A percentile compares a stretch with the other conserved stretches of the same genome.
Conservation (phyloP, 768 basidiomycete genomes). For the Gymnopilus junonius region DNA sequence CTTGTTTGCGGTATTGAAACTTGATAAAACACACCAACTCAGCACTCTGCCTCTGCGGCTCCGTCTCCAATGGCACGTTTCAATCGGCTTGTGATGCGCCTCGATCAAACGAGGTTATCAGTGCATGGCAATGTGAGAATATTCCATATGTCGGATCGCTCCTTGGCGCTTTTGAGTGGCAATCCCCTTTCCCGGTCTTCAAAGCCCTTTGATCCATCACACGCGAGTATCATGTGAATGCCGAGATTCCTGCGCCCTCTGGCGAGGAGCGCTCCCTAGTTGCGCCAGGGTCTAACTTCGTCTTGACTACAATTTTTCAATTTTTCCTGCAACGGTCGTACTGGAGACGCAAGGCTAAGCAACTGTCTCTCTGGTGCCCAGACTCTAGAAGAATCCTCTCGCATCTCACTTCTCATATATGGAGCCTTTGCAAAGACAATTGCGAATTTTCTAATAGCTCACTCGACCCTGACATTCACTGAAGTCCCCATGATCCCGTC, state of each 20-base stretch:
- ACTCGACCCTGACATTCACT: not conserved
- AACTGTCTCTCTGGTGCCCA: not conserved
- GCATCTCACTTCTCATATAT: not conserved
- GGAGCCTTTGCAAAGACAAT: not conserved
- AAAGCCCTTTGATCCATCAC: conserved; percentile 4
- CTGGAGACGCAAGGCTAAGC: not conserved
- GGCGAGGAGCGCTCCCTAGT: not conserved
- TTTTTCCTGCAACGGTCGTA: not conserved
- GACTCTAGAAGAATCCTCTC: not conserved
- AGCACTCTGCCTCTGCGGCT: not conserved
- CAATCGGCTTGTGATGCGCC: no score
- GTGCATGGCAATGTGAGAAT: conserved; percentile 5
- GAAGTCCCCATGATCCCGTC: not conserved
- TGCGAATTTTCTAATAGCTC: not conserved
- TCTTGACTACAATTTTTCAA: not conserved
- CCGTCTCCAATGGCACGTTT: conserved; percentile 3
- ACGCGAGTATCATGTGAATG: conserved; percentile 3
- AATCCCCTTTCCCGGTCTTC: conserved; percentile 4
- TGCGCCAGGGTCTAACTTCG: not conserved
- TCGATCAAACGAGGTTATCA: conserved; percentile 13
- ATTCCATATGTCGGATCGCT: conserved; percentile 1
- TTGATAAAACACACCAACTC: not conserved
- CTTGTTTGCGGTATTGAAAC: not conserved
- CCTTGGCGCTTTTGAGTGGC: not conserved
- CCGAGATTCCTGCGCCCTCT: conserved; percentile 14